These are phyloP conservation scores for Asclepias syriaca DNA, from an alignment of 257 asterid genomes.

Conservation along the genomic window DNA sequence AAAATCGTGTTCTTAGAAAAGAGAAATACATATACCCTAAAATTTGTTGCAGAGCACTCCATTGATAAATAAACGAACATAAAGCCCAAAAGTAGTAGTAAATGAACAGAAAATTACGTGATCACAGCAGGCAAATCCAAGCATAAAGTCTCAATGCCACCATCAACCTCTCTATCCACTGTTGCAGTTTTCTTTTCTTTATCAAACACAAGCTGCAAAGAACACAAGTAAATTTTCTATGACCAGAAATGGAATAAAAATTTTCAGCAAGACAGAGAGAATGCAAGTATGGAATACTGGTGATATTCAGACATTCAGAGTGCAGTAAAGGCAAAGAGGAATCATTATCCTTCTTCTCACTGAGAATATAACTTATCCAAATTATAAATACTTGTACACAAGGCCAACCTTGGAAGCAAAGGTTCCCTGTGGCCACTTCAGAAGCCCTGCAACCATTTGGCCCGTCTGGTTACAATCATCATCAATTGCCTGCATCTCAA, in stretches of 20 bases:
- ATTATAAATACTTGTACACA: background rate
- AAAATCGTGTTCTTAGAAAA: background rate
- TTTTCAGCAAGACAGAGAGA: background rate
- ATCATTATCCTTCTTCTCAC: background rate
- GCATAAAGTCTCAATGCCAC: constrained; percentile 84
- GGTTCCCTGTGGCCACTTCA: constrained; percentile 91
- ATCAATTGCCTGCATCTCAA: constrained; percentile 64
- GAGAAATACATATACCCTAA: background rate
- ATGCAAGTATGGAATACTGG: background rate
- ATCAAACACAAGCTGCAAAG: constrained; percentile 66
- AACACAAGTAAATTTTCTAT: background rate
- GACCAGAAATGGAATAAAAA: background rate
- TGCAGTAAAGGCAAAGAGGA: background rate
- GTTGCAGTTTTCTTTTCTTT: constrained; percentile 58
- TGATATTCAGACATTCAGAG: background rate
- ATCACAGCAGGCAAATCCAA: constrained; percentile 93
- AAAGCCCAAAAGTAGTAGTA: background rate
- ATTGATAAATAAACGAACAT: background rate
- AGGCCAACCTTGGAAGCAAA: constrained; percentile 84
- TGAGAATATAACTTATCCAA: background rate
- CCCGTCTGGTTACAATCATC: constrained; percentile 92
- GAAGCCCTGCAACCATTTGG: constrained; percentile 97
- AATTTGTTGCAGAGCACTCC: background rate
- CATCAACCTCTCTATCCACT: constrained; percentile 97
- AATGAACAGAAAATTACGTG: constrained; percentile 48